A percentile compares a stretch with the other conserved stretches of the same genome.
phyloP scores from a whole-genome alignment of 169 alveolate genomes.

The Plasmodium yoelii region DNA sequence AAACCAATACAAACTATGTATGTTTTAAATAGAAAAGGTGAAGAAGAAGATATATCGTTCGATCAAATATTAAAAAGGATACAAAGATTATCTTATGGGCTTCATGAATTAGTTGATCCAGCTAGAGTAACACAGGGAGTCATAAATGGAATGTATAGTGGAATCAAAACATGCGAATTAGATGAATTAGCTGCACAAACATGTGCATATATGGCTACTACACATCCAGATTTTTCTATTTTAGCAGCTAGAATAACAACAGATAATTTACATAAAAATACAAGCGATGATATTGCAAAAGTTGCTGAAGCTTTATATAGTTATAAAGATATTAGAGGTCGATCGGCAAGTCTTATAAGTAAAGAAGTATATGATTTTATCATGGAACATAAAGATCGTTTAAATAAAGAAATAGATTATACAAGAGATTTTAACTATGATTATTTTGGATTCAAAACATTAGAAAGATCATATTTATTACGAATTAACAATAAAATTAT shows the following conservation, averaged over 20 bases:
- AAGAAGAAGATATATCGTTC: constrained; percentile 88
- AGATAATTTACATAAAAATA: constrained; percentile 96
- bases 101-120: constrained; percentile 90
- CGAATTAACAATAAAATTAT: constrained; percentile 93
- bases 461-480: constrained; percentile 95
- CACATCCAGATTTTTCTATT: constrained; percentile 97
- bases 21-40: constrained; percentile 89
- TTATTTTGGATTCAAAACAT: constrained; percentile 98
- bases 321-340: constrained; percentile 90
- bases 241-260: constrained; percentile 98
- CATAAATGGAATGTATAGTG: constrained; percentile 93
- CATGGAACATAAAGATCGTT: constrained; percentile 86
- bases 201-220: constrained; percentile 98
- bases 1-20: constrained; percentile 84
- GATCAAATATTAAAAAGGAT: constrained; percentile 88
- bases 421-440: constrained; percentile 96
- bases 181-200: constrained; percentile 99
- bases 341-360: constrained; percentile 94
- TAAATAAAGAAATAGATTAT: constrained; percentile 94
- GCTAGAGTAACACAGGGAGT: constrained; percentile 93
- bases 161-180: constrained; percentile 94
- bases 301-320: constrained; percentile 85
- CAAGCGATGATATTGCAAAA: constrained; percentile 90
- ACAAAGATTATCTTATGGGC: constrained; percentile 87
- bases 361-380: constrained; percentile 93